These are phyloP conservation scores for Coemansia sp. DNA, from an alignment of 192 early-diverging fungal species.

Conservation along the genomic window DNA sequence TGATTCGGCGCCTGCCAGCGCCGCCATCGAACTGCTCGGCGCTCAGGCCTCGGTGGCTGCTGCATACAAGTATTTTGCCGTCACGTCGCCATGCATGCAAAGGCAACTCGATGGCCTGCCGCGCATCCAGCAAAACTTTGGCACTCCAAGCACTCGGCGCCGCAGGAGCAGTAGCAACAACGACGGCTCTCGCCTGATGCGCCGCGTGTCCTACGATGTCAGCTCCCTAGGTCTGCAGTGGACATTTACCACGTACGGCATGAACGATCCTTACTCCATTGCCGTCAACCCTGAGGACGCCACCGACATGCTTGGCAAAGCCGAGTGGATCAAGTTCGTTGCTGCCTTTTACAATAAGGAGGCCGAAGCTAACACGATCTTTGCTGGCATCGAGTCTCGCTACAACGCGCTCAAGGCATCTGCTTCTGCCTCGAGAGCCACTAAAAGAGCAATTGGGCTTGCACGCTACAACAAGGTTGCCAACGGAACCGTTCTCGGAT, in stretches of 20 bases:
- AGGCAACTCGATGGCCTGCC: constrained; percentile 53
- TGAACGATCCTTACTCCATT: constrained; percentile 48
- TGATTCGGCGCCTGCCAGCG: constrained; percentile 47
- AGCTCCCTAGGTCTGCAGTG: constrained; percentile 55
- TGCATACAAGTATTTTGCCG: constrained; percentile 36
- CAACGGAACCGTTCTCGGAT: constrained; percentile 43
- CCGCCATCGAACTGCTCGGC: constrained; percentile 46
- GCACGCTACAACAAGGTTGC: constrained; percentile 52
- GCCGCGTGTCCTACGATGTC: constrained; percentile 52
- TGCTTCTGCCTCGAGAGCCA: background rate
- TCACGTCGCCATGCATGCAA: constrained; percentile 59
- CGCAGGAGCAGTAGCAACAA: background rate
- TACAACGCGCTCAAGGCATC: constrained; percentile 38
- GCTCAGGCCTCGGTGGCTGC: constrained; percentile 36
- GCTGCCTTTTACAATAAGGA: constrained; percentile 47
- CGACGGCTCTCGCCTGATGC: constrained; percentile 14
- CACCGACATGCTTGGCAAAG: constrained; percentile 45
- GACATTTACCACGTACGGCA: constrained; percentile 57
- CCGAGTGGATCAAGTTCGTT: constrained; percentile 52
- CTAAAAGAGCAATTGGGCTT: constrained; percentile 31
- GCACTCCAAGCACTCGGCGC: constrained; percentile 16
- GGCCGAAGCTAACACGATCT: constrained; percentile 41
- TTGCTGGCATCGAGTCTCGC: constrained; percentile 36
- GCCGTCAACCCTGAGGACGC: constrained; percentile 43
- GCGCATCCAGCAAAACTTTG: constrained; percentile 39